Conservation (phyloP, 2,329 filamentous ascomycete species). For the Trichoderma endophyticum region DNA sequence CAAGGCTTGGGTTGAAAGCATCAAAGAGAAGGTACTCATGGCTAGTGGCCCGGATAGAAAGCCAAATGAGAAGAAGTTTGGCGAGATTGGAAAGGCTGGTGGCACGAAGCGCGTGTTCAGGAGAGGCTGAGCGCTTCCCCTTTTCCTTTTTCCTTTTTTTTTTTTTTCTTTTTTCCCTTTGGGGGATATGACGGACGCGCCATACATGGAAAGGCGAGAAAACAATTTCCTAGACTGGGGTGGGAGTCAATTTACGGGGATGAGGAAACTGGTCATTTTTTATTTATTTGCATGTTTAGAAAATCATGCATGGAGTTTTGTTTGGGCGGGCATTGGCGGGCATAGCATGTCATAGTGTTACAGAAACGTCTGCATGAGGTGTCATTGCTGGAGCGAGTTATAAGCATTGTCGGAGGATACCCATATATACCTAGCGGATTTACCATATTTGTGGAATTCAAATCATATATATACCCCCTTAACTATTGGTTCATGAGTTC, state of each 20-base stretch:
- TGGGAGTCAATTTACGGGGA: slow-evolving; percentile 9
- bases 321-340: slow-evolving; percentile 16
- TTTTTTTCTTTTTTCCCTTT: neutral
- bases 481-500: neutral
- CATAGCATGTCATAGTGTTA: slow-evolving; percentile 20
- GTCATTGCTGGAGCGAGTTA: slow-evolving; percentile 27
- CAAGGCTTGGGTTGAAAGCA: slow-evolving; percentile 75
- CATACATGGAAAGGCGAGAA: neutral
- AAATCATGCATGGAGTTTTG: slow-evolving; percentile 16
- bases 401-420: slow-evolving; percentile 31
- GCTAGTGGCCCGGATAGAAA: slow-evolving; percentile 57
- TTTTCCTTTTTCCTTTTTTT: neutral
- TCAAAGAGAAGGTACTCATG: slow-evolving; percentile 74
- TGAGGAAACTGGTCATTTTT: neutral
- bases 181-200: neutral
- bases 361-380: slow-evolving; percentile 19
- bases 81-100: slow-evolving; percentile 68
- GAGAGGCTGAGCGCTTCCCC: slow-evolving; percentile 29
- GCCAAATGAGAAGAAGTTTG: slow-evolving; percentile 47
- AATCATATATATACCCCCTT: slow-evolving; percentile 1
- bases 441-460: slow-evolving; percentile 13
- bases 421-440: slow-evolving; percentile 26
- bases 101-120: slow-evolving; percentile 70
- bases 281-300: slow-evolving; percentile 3
- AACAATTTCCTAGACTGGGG: neutral